Conservation (phyloP, 192 early-diverging fungal genomes). For the Geranomyces variabilis region DNA sequence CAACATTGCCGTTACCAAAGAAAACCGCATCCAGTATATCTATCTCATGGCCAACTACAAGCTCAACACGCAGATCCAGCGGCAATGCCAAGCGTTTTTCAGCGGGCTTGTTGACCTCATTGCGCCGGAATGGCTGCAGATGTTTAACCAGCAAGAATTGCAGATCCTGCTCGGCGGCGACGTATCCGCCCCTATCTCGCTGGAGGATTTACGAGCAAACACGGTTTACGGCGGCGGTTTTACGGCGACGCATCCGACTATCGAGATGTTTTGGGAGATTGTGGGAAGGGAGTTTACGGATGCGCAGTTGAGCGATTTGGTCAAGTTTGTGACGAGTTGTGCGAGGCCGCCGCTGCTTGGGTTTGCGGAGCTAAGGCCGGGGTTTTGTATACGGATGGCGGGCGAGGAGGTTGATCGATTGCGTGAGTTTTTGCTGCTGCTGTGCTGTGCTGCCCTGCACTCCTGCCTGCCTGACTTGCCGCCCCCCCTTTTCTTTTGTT, state of each 20-base stretch:
- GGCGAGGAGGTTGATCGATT: slow-evolving; percentile 72
- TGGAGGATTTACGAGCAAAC: slow-evolving; percentile 74
- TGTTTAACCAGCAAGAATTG: slow-evolving; percentile 95
- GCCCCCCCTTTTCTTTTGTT: slow-evolving; percentile 3
- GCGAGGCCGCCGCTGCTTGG: slow-evolving; percentile 89
- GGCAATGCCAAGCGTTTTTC: slow-evolving; percentile 83
- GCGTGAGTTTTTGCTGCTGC: slow-evolving; percentile 46
- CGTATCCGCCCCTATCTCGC: slow-evolving; percentile 67
- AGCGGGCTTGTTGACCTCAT: slow-evolving; percentile 82
- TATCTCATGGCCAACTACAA: slow-evolving; percentile 86
- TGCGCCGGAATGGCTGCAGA: slow-evolving; percentile 81
- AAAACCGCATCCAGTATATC: slow-evolving; percentile 87
- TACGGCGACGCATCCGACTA: slow-evolving; percentile 69
- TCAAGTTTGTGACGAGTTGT: slow-evolving; percentile 93
- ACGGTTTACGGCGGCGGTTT: slow-evolving; percentile 80
- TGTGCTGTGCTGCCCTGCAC: background rate
- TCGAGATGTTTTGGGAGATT: slow-evolving; percentile 76
- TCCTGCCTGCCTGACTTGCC: too few species aligned
- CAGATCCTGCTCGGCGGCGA: slow-evolving; percentile 86
- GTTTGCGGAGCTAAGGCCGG: slow-evolving; percentile 74
- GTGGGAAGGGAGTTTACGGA: slow-evolving; percentile 58
- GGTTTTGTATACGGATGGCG: slow-evolving; percentile 71
- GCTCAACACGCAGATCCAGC: slow-evolving; percentile 78
- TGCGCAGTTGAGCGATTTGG: slow-evolving; percentile 64
- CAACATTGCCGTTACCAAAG: slow-evolving; percentile 76